A percentile compares a stretch with the other conserved stretches of the same genome.
phyloP scores from a whole-genome alignment of 208 protist species.

The Trypanosomatidae sp. region DNA sequence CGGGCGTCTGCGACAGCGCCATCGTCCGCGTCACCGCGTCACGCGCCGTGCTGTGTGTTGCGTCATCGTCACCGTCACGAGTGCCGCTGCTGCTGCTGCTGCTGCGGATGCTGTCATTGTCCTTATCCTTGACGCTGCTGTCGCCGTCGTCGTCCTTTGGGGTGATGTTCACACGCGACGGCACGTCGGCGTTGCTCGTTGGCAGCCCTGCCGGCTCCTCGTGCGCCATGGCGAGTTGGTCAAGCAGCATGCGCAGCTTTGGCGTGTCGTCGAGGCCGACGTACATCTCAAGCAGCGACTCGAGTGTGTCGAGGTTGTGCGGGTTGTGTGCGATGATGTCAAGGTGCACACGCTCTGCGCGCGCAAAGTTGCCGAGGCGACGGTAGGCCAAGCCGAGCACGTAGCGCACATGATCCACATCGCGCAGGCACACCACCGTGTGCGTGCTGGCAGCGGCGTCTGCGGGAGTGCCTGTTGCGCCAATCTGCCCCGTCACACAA shows the following conservation, averaged over 20 bases:
- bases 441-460: conserved; percentile 3
- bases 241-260: conserved; percentile 28
- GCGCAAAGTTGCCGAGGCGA: conserved; percentile 22
- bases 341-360: conserved; percentile 21
- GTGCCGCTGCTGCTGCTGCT: background rate
- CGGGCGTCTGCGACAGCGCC: conserved; percentile 5
- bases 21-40: too few relatives aligned
- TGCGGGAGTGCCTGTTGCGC: conserved; percentile 9
- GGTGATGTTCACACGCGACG: too few relatives aligned
- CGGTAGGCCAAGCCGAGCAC: conserved; percentile 39
- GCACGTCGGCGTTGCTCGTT: too few relatives aligned
- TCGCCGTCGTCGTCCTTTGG: background rate
- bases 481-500: conserved; percentile 7
- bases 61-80: background rate
- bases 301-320: conserved; percentile 44
- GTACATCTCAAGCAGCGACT: conserved; percentile 64
- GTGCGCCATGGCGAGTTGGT: conserved; percentile 20
- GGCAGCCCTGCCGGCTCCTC: conserved; percentile 3
- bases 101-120: background rate
- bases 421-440: conserved; percentile 17
- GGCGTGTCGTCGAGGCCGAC: conserved; percentile 19
- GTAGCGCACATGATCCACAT: conserved; percentile 64
- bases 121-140: background rate
- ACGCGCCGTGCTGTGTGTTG: too few relatives aligned
- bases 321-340: conserved; percentile 29